These are phyloP conservation scores for Plasmodium knowlesi DNA, from an alignment of 169 alveolate genomes.

Conservation along the genomic window DNA sequence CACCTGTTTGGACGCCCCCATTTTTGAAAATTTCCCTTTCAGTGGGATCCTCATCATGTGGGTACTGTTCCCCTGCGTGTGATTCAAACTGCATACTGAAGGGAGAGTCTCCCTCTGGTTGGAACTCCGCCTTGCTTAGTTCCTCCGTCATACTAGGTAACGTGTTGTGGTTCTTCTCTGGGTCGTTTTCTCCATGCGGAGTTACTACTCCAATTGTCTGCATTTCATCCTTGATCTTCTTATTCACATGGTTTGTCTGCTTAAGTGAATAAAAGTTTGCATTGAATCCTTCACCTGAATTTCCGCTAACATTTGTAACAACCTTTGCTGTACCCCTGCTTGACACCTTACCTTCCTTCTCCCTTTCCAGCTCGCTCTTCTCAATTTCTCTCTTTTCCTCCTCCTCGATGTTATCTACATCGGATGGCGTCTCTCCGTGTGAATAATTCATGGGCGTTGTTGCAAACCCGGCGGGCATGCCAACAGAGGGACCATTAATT, in stretches of 20 bases:
- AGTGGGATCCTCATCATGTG: not conserved
- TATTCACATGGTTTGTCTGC: not conserved
- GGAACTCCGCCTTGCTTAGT: not conserved
- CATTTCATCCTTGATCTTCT: not conserved
- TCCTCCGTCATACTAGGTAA: not conserved
- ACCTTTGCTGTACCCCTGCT: not conserved
- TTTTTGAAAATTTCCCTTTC: not conserved
- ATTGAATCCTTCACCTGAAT: not conserved
- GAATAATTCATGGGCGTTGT: not conserved
- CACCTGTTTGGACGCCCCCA: not conserved
- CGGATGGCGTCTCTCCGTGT: not conserved
- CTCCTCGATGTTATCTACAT: not conserved
- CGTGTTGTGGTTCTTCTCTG: not conserved
- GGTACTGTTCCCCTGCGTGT: not conserved
- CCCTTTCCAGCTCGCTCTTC: not conserved
- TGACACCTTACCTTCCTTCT: not conserved
- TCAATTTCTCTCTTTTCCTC: conserved; percentile 1
- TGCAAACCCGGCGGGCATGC: not conserved
- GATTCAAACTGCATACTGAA: not conserved
- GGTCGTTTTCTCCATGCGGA: not conserved
- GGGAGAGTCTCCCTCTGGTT: not conserved
- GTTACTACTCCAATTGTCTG: not conserved
- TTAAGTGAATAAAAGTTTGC: not conserved
- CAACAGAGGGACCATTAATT: not conserved
- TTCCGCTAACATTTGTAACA: not conserved